phyloP scores from a whole-genome alignment of 768 basidiomycete genomes.

The Lyophyllum atratum region DNA sequence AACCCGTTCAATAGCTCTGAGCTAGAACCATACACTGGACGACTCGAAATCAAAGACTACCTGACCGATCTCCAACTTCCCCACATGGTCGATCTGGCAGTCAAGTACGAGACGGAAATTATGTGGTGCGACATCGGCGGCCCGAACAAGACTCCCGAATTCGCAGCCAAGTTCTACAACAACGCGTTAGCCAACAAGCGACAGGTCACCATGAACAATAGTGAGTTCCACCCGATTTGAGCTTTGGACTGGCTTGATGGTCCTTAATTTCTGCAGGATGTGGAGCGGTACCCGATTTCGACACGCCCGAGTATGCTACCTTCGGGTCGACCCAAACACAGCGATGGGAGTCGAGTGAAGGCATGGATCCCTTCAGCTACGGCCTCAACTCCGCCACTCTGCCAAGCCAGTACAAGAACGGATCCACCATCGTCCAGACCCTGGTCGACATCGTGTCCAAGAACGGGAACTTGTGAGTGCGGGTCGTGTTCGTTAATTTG shows the following conservation, averaged over 20 bases:
- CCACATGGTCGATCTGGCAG: slow-evolving; percentile 51
- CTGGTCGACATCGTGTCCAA: slow-evolving; percentile 62
- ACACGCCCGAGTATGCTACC: slow-evolving; percentile 55
- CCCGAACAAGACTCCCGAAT: slow-evolving; percentile 44
- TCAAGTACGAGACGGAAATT: slow-evolving; percentile 52
- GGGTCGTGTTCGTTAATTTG: neutral
- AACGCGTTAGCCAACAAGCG: slow-evolving; percentile 37
- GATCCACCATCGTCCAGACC: slow-evolving; percentile 48
- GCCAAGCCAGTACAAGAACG: slow-evolving; percentile 48
- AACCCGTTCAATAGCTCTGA: slow-evolving; percentile 48
- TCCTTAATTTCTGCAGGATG: slow-evolving; percentile 35
- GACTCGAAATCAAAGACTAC: slow-evolving; percentile 50
- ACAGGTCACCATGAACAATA: slow-evolving; percentile 46
- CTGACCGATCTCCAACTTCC: slow-evolving; percentile 50
- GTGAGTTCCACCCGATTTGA: slow-evolving; percentile 17
- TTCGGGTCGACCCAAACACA: slow-evolving; percentile 47
- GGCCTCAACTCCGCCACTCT: slow-evolving; percentile 47
- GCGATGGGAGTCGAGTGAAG: slow-evolving; percentile 62
- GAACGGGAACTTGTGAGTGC: slow-evolving; percentile 59
- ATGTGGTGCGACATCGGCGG: slow-evolving; percentile 68
- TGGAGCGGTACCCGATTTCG: slow-evolving; percentile 51
- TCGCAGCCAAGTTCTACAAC: slow-evolving; percentile 49
- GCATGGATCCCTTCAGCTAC: slow-evolving; percentile 56
- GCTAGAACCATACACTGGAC: slow-evolving; percentile 57
- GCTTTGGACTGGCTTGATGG: neutral